Evolutionary conservation across 257 asterid genomes (phyloP), one percentile per base, ranked within the genome.

Genomic region (Scutellaria baicalensis): DNA sequence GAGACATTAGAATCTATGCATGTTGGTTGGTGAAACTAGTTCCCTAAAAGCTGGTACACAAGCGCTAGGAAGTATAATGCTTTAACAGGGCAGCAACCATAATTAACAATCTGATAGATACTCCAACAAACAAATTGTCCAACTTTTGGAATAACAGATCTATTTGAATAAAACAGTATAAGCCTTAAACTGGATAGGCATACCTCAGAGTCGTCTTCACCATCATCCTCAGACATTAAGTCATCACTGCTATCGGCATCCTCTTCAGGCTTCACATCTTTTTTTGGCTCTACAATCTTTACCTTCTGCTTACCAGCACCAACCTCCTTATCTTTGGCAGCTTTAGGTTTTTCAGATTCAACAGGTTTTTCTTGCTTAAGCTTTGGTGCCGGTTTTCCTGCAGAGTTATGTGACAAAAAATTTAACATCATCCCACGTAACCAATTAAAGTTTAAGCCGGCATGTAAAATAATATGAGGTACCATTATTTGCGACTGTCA

Each of bases 301-400:
- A 86, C 96, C 85, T 86, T 84, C 51, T 79, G 89, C 78, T 86
- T 89, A 47, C 84, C 87, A 59, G 80, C 78, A 64, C 66, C 84
- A 72, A 90, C 45, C 20, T 75, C 83, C 71, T 82, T 87, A 9
- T 70, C 82, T 73, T 82, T 85, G 45, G 59, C 69, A 42, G 81
- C 80, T 42, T 56, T 79, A 16, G 79, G 75, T 75, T 85, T 83
- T 58, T 33, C 85, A 67, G 77, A 45, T 45, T 64, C 90, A 9
- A 55, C 82, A 21, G 91, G 78, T 72, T 89, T 87, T 72, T 52
- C 89, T 64, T 69, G 68, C 81, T 82, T 81, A 43, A 66, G 77
- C 75, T 83, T 72, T 10, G 43, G 1, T 51, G 17, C 82, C 3
- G 85, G 70, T 74, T 80, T 86, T 49, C 81, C 95, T 84, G 59